These are phyloP conservation scores for Clonostachys rhizophaga DNA, from an alignment of 2,329 filamentous ascomycete species.

Conservation along the genomic window DNA sequence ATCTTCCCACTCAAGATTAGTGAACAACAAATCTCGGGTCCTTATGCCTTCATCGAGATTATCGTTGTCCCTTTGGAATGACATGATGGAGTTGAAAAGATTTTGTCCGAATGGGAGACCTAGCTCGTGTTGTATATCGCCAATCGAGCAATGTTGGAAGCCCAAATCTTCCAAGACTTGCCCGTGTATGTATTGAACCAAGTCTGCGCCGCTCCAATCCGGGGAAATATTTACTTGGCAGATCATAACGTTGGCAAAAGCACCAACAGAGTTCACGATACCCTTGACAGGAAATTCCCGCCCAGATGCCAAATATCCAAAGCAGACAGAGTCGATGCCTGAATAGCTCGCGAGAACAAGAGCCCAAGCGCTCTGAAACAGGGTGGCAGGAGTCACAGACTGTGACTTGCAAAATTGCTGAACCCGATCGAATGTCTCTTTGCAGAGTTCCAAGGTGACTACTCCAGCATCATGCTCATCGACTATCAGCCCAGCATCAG, in stretches of 20 bases:
- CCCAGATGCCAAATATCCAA: slow-evolving; percentile 6
- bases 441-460: not conserved
- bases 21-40: too few relatives aligned
- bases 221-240: slow-evolving; percentile 14
- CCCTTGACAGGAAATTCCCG: slow-evolving; percentile 4
- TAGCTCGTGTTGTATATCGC: slow-evolving; percentile 4
- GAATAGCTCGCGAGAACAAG: slow-evolving; percentile 1
- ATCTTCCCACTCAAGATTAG: slow-evolving; percentile 2
- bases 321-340: slow-evolving; percentile 1
- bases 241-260: slow-evolving; percentile 49
- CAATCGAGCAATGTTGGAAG: slow-evolving; percentile 2
- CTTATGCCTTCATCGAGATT: too few relatives aligned
- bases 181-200: slow-evolving; percentile 13
- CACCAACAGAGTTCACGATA: slow-evolving; percentile 4
- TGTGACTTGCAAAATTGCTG: not conserved
- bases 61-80: not conserved
- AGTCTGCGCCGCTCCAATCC: not conserved
- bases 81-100: slow-evolving; percentile 7
- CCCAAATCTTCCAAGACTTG: slow-evolving; percentile 1
- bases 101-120: slow-evolving; percentile 3
- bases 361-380: slow-evolving; percentile 1
- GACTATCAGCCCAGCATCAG: not conserved
- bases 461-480: too few relatives aligned
- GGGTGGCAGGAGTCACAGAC: slow-evolving; percentile 1
- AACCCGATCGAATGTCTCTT: not conserved